phyloP scores from a whole-genome alignment of 805 yeast species.

The Wickerhamomyces queroliae region DNA sequence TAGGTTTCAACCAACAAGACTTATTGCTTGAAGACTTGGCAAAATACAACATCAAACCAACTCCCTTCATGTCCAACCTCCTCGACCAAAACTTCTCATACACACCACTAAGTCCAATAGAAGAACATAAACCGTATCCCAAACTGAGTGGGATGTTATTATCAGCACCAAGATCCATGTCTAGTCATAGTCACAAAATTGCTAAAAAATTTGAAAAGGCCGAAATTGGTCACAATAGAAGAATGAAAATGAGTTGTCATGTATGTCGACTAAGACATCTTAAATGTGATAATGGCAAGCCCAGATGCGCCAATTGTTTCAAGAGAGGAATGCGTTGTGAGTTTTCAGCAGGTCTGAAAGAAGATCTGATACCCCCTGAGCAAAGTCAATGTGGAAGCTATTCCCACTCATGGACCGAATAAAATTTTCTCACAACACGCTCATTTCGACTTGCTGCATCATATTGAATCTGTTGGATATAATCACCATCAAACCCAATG shows the following conservation, averaged over 20 bases:
- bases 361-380: no score
- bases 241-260: conserved; percentile 44
- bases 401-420: conserved; percentile 22
- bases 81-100: neutral
- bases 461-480: conserved; percentile 18
- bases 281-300: conserved; percentile 57
- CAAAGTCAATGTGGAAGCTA: no score
- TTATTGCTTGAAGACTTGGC: neutral
- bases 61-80: neutral
- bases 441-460: conserved; percentile 16
- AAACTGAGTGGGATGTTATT: no score
- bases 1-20: no score
- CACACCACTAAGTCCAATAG: neutral
- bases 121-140: neutral
- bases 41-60: neutral
- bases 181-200: no score
- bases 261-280: conserved; percentile 56
- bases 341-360: conserved; percentile 3
- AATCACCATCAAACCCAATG: conserved; percentile 38
- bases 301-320: conserved; percentile 47
- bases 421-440: conserved; percentile 14
- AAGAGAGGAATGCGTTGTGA: conserved; percentile 16
- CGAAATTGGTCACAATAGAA: conserved; percentile 20
- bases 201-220: conserved; percentile 24
- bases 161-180: no score